Base-by-base conservation (phyloP, 228 moss, liverwort and hornwort genomes). In the Sphagnum magellanicum region DNA sequence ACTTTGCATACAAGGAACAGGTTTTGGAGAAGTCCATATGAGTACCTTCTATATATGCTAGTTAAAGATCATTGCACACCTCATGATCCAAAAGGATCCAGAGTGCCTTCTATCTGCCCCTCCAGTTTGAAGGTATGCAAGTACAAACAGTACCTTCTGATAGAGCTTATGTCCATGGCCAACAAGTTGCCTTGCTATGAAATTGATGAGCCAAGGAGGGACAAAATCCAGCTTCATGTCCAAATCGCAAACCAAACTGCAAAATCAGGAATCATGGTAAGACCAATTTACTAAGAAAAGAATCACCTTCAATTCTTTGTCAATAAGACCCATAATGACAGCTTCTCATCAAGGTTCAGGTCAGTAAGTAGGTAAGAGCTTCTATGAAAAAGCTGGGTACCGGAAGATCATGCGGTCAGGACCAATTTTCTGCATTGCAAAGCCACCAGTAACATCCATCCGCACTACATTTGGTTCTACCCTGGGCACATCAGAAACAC, bases 181-280 rank as follows among this genome's bases (percentile, higher is more conserved):
- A 50, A 81, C 89, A 72, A 98, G 80, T 78, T 93, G 93, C 74
- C 98, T 81, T 15, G 94, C 83, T 6, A 98, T 80, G 16, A 98
- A 98, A 71, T 98, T 98, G 78, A 98, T 98, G 71, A 98, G 51
- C 88, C 89, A 90, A 6, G 98, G 84, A 67, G 98, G 98, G 8
- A 94, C 89, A 67, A 89, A 78, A 55, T 98, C 98, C 71, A 98
- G 78, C 78, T 98, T 98, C 90, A 98, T 87, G 78, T 98, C 98
- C 70, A 98, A 50, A 78, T 84, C 91, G 62, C 85, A 73, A 74
- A 98, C 76, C n/a, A 88, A 78, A 58, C 98, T 98, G 89, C 65
- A 63, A 50, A 11, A 11, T 11, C 59, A 63, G 14, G 63, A 4
- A 0, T 48, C 63, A 66, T 16, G 14, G 9, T 10, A 5, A 8